A percentile compares a stretch with the other conserved stretches of the same genome.
Evolutionary conservation across 2,329 filamentous ascomycete species (phyloP).

Genomic region (Xenosphaeropsis pyriputrescens): DNA sequence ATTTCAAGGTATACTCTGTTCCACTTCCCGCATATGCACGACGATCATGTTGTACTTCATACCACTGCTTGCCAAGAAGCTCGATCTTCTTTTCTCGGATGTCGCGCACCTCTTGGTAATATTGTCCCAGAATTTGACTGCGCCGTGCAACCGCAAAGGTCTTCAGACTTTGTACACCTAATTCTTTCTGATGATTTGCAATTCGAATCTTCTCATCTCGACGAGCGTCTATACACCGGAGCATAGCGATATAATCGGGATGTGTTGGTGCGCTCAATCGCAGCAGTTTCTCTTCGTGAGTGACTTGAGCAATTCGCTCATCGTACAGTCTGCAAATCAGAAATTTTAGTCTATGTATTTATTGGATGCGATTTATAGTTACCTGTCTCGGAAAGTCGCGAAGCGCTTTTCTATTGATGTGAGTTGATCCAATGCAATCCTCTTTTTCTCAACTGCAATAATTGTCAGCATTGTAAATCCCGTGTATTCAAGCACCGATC

Average conservation of each 20-base stretch:
- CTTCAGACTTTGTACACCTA: conserved; percentile 59
- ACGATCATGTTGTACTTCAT: conserved; percentile 81
- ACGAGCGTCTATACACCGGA: conserved; percentile 72
- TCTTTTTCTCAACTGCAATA: conserved; percentile 57
- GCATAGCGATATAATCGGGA: conserved; percentile 81
- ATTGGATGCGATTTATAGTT: conserved; percentile 15
- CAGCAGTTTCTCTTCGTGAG: conserved; percentile 51
- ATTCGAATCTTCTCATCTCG: conserved; percentile 63
- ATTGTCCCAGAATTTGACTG: conserved; percentile 79
- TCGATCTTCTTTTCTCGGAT: conserved; percentile 69
- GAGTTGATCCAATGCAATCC: conserved; percentile 66
- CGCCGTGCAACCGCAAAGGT: conserved; percentile 67
- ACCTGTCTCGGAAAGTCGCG: conserved; percentile 69
- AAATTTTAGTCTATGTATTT: conserved; percentile 7
- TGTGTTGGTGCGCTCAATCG: conserved; percentile 54
- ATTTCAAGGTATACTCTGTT: conserved; percentile 69
- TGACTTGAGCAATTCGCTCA: conserved; percentile 71
- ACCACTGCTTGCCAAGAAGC: conserved; percentile 76
- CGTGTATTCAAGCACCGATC: conserved; percentile 1
- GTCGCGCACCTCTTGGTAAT: conserved; percentile 74
- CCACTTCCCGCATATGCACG: conserved; percentile 65
- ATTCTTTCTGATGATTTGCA: conserved; percentile 60
- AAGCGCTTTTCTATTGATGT: conserved; percentile 79
- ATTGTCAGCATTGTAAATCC: conserved; percentile 9
- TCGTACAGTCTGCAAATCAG: conserved; percentile 55